A percentile compares a stretch with the other conserved stretches of the same genome.
Conservation (phyloP, 108 stramenopile genomes). For the Skeletonema marinoi region DNA sequence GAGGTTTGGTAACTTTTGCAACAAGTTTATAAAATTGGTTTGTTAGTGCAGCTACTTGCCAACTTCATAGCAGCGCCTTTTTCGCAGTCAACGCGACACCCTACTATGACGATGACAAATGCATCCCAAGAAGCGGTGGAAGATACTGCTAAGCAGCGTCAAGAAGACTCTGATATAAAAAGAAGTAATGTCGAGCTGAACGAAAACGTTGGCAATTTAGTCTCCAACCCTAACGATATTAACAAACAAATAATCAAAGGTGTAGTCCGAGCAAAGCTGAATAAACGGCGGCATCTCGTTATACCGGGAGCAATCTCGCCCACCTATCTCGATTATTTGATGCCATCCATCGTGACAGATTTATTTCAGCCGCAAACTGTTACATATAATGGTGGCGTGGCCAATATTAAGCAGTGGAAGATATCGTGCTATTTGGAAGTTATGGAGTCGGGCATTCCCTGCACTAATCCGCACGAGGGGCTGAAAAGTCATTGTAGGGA, state of each 20-base stretch:
- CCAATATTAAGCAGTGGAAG: constrained; percentile 87
- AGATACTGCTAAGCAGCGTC: not conserved
- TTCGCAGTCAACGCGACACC: no score
- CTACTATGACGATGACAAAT: not conserved
- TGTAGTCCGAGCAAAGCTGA: constrained; percentile 76
- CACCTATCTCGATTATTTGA: constrained; percentile 74
- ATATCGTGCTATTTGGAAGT: constrained; percentile 92
- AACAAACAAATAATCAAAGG: constrained; percentile 66
- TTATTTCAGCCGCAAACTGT: constrained; percentile 84
- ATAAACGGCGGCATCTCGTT: constrained; percentile 80
- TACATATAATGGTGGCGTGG: constrained; percentile 84
- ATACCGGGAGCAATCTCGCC: constrained; percentile 64
- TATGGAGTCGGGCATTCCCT: constrained; percentile 86
- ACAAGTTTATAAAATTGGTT: no score
- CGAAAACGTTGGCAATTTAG: not conserved
- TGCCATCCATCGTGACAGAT: constrained; percentile 58
- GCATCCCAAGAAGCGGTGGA: not conserved
- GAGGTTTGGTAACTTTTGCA: no score
- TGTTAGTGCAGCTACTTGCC: no score
- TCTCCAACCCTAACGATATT: constrained; percentile 5
- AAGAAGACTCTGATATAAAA: not conserved
- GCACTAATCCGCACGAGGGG: constrained; percentile 67
- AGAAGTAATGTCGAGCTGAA: not conserved
- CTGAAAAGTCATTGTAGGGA: constrained; percentile 60
- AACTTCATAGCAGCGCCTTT: no score